Evolutionary conservation across 768 basidiomycete species (phyloP).

Genomic region (Mycena haematopus): DNA sequence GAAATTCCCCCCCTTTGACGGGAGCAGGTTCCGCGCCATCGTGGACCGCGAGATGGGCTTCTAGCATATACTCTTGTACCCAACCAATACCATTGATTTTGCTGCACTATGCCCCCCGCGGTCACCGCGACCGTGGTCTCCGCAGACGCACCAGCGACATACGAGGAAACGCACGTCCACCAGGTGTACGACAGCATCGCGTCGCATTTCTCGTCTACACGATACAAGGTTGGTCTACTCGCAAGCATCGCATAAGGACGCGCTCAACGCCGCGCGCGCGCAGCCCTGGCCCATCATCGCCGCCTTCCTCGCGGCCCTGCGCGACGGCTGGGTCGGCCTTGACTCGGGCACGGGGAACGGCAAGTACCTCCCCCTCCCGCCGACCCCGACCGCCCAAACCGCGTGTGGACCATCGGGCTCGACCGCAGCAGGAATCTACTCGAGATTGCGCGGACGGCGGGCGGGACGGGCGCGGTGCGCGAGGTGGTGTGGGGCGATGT

Average conservation of each 20-base stretch:
- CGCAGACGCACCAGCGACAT: constrained; percentile 54
- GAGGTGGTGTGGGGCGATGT: constrained; percentile 88
- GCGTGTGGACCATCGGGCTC: constrained; percentile 79
- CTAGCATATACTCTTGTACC: constrained; percentile 34
- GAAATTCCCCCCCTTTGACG: constrained; percentile 74
- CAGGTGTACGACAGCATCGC: constrained; percentile 86
- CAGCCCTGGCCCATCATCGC: constrained; percentile 93
- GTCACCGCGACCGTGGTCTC: constrained; percentile 51
- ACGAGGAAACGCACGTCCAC: constrained; percentile 83
- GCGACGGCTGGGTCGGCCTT: constrained; percentile 83
- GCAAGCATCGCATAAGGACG: not conserved
- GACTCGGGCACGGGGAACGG: constrained; percentile 98
- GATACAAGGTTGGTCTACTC: constrained; percentile 74
- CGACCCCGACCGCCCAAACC: constrained; percentile 55
- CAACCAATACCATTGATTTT: not conserved
- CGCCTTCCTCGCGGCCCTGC: constrained; percentile 71
- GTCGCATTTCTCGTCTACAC: constrained; percentile 84
- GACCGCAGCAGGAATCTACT: constrained; percentile 85
- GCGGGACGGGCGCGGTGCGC: constrained; percentile 49
- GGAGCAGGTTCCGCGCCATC: constrained; percentile 66
- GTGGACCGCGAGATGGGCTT: constrained; percentile 86
- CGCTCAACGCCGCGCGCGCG: constrained; percentile 8
- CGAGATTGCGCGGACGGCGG: constrained; percentile 73
- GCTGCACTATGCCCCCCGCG: constrained; percentile 38
- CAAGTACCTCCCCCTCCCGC: constrained; percentile 87